Conservation (phyloP, 441 rosid species). For the Populus hybrid region DNA sequence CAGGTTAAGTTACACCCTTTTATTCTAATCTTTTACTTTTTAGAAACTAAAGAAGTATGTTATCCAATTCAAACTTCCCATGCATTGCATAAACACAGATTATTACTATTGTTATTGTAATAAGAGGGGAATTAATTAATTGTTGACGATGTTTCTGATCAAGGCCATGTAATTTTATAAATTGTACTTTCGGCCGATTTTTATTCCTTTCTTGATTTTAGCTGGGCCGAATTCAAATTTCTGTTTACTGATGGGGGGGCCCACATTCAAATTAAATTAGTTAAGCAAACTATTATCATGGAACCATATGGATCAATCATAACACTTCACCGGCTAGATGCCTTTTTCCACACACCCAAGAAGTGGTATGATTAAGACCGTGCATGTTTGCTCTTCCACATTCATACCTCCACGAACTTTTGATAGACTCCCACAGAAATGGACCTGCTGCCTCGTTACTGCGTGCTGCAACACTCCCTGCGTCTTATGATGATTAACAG, state of each 20-base stretch:
- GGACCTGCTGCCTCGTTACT: neutral
- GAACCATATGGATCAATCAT: conserved; percentile 24
- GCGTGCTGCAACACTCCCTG: neutral
- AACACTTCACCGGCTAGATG: neutral
- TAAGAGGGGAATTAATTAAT: no score
- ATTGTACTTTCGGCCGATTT: no score
- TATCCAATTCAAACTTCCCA: no score
- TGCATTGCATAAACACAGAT: no score
- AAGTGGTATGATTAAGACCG: conserved; percentile 14
- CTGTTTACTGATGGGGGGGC: neutral
- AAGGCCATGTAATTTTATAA: no score
- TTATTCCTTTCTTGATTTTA: neutral
- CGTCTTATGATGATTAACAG: neutral
- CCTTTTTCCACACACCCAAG: conserved; percentile 1
- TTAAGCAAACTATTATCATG: neutral
- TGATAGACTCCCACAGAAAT: neutral
- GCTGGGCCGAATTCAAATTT: neutral
- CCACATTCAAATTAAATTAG: neutral
- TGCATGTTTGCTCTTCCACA: neutral
- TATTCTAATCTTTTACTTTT: no score
- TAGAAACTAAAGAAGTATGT: no score
- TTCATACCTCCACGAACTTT: neutral
- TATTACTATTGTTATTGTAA: no score
- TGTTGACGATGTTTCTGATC: neutral
- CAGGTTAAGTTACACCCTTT: accelerated